These are phyloP conservation scores for Neurospora sp. DNA, from an alignment of 495 filamentous ascomycete species.

Conservation along the genomic window DNA sequence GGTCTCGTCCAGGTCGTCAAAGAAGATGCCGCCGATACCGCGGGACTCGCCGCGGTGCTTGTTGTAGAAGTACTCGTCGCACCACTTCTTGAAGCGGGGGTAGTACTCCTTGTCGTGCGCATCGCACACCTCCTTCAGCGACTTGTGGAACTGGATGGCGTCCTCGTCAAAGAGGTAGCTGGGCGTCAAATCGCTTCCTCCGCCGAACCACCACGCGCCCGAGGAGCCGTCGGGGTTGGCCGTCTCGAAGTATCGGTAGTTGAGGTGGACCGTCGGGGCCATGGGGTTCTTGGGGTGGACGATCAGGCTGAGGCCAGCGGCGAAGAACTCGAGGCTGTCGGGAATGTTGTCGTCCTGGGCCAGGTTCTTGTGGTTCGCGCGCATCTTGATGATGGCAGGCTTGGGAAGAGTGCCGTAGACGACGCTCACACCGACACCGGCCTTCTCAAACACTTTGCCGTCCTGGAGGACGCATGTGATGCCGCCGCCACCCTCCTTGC, in stretches of 20 bases:
- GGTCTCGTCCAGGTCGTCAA: slow-evolving; percentile 86
- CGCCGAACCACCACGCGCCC: slow-evolving; percentile 95
- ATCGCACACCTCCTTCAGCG: slow-evolving; percentile 87
- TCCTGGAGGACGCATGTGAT: slow-evolving; percentile 92
- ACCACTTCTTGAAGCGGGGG: slow-evolving; percentile 95
- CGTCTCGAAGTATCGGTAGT: slow-evolving; percentile 99
- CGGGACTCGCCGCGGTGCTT: slow-evolving; percentile 84
- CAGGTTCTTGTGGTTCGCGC: slow-evolving; percentile 87
- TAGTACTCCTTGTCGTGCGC: slow-evolving; percentile 89
- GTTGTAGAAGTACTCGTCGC: slow-evolving; percentile 92
- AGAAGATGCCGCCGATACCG: slow-evolving; percentile 95
- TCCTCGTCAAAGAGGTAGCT: slow-evolving; percentile 95
- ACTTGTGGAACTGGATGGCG: slow-evolving; percentile 90
- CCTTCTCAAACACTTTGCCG: slow-evolving; percentile 96
- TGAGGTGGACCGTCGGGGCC: slow-evolving; percentile 94
- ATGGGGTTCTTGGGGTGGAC: slow-evolving; percentile 90
- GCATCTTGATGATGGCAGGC: slow-evolving; percentile 85
- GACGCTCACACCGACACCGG: slow-evolving; percentile 86
- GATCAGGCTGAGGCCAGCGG: slow-evolving; percentile 84
- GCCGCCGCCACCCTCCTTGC: slow-evolving; percentile 70
- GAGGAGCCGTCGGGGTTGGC: slow-evolving; percentile 60
- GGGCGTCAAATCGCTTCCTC: slow-evolving; percentile 88
- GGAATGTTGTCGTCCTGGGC: slow-evolving; percentile 49
- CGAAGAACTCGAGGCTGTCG: slow-evolving; percentile 85
- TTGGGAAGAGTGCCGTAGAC: slow-evolving; percentile 90